phyloP scores from a whole-genome alignment of 1,139 yeast genomes.

The Hanseniaspora uvarum region DNA sequence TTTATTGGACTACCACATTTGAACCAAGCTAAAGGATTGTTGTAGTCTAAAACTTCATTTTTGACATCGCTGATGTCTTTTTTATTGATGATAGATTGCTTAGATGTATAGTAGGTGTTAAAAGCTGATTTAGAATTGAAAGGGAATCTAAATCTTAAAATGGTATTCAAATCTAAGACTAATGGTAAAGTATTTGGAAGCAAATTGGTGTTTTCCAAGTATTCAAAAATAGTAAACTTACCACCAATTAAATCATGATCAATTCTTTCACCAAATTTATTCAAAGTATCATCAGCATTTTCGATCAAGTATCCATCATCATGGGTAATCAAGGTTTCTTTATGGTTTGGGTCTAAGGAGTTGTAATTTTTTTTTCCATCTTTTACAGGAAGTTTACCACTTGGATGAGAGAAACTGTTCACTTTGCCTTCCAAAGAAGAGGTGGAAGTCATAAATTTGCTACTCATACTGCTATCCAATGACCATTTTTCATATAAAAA shows the following conservation, averaged over 20 bases:
- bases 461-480: not conserved
- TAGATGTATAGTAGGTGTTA: not conserved
- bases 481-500: conserved; percentile 14
- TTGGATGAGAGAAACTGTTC: not conserved
- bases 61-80: not conserved
- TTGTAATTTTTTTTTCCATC: not conserved
- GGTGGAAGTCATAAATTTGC: not conserved
- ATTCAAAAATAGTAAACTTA: conserved; percentile 37
- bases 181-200: conserved; percentile 94
- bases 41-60: not conserved
- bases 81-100: not conserved
- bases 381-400: not conserved
- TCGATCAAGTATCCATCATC: conserved; percentile 7
- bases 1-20: conserved; percentile 49
- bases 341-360: conserved; percentile 7
- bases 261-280: conserved; percentile 1
- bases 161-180: conserved; percentile 60
- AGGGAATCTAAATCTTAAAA: conserved; percentile 48
- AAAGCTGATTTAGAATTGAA: conserved; percentile 29
- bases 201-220: conserved; percentile 73
- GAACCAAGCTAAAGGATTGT: conserved; percentile 38
- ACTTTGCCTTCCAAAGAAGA: not conserved
- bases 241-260: conserved; percentile 53
- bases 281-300: not conserved
- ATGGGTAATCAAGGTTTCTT: conserved; percentile 4